Evolutionary conservation across 371 early-diverging fungal genomes (phyloP), one percentile per base, ranked within the genome.

Genomic region (Lichtheimia corymbifera): DNA sequence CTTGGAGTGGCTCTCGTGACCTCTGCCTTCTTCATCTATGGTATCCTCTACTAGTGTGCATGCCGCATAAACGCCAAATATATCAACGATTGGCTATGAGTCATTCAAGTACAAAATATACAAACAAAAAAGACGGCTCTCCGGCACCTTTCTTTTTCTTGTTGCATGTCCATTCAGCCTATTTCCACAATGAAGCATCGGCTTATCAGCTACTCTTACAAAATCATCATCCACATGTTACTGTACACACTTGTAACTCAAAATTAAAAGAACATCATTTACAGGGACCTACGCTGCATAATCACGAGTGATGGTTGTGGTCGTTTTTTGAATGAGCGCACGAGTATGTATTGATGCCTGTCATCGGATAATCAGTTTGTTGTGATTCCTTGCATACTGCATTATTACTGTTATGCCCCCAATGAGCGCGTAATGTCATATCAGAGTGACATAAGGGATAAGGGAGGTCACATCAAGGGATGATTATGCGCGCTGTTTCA

Each of bases 1-100:
- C 61, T 80, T 50, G 67, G 67, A 28, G 40, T 80, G 45, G 80
- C 80, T 35, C 55, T 66, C 43, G 27, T 72, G 35, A 75, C 73
- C 17, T 75, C 80, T 15, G 68, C 53, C 12, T 41, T 80, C 27
- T 65, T 80, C 30, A 61, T 80, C 25, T 74, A 70, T 57, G 71
- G 73, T n/a, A 50, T 73, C 12, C 40, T 63, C 4, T 49, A 58
- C 30, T 68, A 45, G 35, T 35, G 2, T 35, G 11, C 28, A 28
- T 28, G 28, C 28, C 35, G 35, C 35, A 54, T 25, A 24, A 28
- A 18, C 43, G 18, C 56, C 22, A 17, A 25, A 17, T 41, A 13
- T 5, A 4, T 55, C 5, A 14, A 43, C 27, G 57, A 22, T 56
- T 42, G 57, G 57, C 17, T 56, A 44, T 56, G 57, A 56, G 45